Evolutionary conservation across 768 basidiomycete genomes (phyloP).

Genomic region (Strobilomyces echinocephalus): DNA sequence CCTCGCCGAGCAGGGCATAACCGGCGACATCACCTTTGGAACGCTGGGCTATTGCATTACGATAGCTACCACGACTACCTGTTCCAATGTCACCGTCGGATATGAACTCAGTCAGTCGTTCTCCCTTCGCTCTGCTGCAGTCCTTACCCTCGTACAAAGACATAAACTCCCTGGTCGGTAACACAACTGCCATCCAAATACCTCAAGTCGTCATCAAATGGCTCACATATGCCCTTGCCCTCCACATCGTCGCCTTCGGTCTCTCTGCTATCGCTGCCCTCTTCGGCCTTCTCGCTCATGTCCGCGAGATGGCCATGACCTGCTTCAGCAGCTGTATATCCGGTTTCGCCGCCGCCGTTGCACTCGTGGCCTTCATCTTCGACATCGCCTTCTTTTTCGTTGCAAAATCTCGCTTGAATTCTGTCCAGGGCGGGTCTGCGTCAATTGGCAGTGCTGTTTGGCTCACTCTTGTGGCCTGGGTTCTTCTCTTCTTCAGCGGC

Average conservation of each 20-base stretch:
- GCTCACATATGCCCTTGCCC: conserved; percentile 89
- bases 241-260: conserved; percentile 84
- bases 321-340: conserved; percentile 80
- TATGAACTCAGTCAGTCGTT: conserved; percentile 74
- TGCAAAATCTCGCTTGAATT: conserved; percentile 78
- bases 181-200: conserved; percentile 61
- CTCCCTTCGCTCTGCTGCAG: not conserved
- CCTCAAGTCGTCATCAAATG: conserved; percentile 86
- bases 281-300: conserved; percentile 84
- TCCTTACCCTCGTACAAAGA: conserved; percentile 43
- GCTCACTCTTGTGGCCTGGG: conserved; percentile 83
- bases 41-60: conserved; percentile 85
- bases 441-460: conserved; percentile 85
- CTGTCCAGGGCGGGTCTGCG: conserved; percentile 67
- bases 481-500: conserved; percentile 85
- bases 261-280: conserved; percentile 67
- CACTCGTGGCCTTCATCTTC: conserved; percentile 87
- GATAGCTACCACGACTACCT: conserved; percentile 51
- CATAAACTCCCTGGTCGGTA: conserved; percentile 74
- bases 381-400: conserved; percentile 90
- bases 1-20: conserved; percentile 41
- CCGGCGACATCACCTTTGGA: conserved; percentile 76
- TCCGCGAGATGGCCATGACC: conserved; percentile 80
- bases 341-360: conserved; percentile 71
- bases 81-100: conserved; percentile 78